Evolutionary conservation across 176 grass and related monocot genomes (phyloP).

Genomic region (Hsuehochloa calcarea): DNA sequence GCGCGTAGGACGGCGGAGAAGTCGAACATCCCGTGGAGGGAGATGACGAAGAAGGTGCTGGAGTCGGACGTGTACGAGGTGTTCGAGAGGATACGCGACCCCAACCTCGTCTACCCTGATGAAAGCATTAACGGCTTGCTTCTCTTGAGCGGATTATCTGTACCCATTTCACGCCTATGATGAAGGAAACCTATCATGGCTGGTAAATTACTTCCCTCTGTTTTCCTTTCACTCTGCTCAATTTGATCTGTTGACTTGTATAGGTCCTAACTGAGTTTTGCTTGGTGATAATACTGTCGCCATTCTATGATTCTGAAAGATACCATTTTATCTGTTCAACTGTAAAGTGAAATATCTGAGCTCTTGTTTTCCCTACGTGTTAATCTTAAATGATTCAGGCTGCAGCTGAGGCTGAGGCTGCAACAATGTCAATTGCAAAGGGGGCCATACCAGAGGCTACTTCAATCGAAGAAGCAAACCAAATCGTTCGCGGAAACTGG

Average conservation of each 20-base stretch:
- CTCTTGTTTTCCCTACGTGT: too few species aligned
- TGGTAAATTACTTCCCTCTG: conserved; percentile 47
- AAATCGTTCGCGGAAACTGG: conserved; percentile 67
- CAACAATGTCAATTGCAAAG: conserved; percentile 85
- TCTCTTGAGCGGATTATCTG: conserved; percentile 65
- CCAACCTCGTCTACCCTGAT: conserved; percentile 67
- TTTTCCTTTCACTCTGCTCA: too few species aligned
- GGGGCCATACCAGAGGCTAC: conserved; percentile 68
- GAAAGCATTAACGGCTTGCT: conserved; percentile 18
- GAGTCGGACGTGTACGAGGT: conserved; percentile 69
- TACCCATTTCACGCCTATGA: conserved; percentile 86
- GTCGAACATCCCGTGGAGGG: conserved; percentile 71
- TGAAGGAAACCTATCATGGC: conserved; percentile 92
- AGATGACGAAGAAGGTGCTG: conserved; percentile 73
- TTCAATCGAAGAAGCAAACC: conserved; percentile 62
- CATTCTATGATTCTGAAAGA: neutral
- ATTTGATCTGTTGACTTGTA: neutral
- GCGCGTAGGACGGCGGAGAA: conserved; percentile 73
- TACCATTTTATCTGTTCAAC: too few species aligned
- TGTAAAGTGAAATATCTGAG: too few species aligned
- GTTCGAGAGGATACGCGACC: conserved; percentile 64
- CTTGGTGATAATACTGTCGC: neutral
- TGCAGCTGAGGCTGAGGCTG: conserved; percentile 82
- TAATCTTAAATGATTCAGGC: conserved; percentile 47
- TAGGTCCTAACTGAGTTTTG: neutral